These are phyloP conservation scores for Teratosphaeria viscida DNA, from an alignment of 2,329 filamentous ascomycete genomes.

Conservation along the genomic window DNA sequence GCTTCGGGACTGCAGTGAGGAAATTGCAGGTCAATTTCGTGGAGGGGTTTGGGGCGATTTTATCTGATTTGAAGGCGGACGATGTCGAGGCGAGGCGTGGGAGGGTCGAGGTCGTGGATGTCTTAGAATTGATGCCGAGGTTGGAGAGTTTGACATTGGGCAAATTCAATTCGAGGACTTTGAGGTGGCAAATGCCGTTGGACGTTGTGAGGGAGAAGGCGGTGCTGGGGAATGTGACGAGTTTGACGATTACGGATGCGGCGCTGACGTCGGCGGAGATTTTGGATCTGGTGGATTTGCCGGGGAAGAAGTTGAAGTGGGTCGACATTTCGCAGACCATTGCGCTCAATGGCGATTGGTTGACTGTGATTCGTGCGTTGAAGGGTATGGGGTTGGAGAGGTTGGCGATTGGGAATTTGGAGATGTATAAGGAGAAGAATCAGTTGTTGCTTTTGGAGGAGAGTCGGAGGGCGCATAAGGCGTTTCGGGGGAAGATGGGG, in stretches of 20 bases:
- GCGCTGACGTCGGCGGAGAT: neutral
- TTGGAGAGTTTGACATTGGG: slow-evolving; percentile 27
- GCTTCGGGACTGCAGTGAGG: neutral
- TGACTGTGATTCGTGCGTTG: neutral
- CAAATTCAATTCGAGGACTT: neutral
- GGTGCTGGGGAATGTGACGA: neutral
- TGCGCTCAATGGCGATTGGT: neutral
- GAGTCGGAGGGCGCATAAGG: neutral
- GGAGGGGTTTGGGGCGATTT: neutral
- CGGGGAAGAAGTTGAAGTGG: neutral
- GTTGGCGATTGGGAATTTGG: neutral
- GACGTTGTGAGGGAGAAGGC: neutral
- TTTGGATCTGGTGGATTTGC: neutral
- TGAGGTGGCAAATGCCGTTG: neutral
- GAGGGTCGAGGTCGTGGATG: neutral
- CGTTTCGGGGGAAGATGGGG: neutral
- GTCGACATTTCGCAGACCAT: neutral
- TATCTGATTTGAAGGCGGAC: neutral
- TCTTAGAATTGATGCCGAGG: slow-evolving; percentile 61
- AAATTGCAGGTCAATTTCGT: neutral
- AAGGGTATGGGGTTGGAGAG: neutral
- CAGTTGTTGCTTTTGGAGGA: neutral
- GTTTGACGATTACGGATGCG: neutral
- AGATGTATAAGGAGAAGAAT: neutral
- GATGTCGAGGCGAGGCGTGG: neutral